These are phyloP conservation scores for Diaporthe sp. DNA, from an alignment of 2,329 filamentous ascomycete species.

Conservation along the genomic window DNA sequence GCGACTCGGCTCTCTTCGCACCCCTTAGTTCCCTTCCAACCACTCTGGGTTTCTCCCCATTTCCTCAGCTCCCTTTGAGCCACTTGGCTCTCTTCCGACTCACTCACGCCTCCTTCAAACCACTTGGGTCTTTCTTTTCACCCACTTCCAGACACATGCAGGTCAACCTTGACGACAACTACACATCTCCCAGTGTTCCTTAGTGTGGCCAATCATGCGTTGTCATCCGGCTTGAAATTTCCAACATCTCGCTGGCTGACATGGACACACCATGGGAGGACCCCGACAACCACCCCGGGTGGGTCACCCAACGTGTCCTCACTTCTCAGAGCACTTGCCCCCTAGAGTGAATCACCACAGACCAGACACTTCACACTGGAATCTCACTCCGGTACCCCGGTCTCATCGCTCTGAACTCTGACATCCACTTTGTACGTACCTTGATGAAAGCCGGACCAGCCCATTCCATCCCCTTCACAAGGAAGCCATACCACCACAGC, in stretches of 20 bases:
- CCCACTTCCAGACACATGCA: not conserved
- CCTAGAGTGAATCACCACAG: no score
- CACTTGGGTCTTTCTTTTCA: not conserved
- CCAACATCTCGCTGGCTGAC: not conserved
- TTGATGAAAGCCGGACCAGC: constrained; percentile 98
- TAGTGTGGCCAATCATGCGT: not conserved
- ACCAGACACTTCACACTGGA: not conserved
- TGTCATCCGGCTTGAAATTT: not conserved
- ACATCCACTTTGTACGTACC: constrained; percentile 59
- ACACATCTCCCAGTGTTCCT: not conserved
- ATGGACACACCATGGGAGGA: not conserved
- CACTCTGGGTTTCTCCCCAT: not conserved
- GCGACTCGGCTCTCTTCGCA: not conserved
- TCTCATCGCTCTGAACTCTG: not conserved
- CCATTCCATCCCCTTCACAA: constrained; percentile 91
- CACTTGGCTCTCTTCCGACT: not conserved
- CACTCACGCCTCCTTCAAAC: not conserved
- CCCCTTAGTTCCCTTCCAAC: not conserved
- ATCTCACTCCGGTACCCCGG: not conserved
- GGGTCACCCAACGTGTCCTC: not conserved
- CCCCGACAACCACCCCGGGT: not conserved
- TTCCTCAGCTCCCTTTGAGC: not conserved
- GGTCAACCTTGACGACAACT: not conserved
- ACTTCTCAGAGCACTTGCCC: constrained; percentile 11
- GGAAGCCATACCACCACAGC: constrained; percentile 93